Evolutionary conservation across 2,329 filamentous ascomycete species (phyloP).

Genomic region (Aspergillus jensenii): DNA sequence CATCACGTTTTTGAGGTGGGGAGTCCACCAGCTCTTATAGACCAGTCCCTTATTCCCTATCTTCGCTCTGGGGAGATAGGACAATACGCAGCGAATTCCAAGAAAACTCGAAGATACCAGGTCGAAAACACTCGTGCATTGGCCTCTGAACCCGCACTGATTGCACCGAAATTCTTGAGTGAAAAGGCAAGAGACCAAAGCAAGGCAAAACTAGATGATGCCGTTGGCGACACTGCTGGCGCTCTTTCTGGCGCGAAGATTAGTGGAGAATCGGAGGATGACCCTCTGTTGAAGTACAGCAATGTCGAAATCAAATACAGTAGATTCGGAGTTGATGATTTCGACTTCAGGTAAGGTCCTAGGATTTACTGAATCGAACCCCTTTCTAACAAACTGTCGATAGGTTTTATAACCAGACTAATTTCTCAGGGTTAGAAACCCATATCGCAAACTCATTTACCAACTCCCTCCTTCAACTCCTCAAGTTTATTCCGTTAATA

Average conservation of each 20-base stretch:
- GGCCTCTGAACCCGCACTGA: slow-evolving; percentile 60
- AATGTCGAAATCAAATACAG: slow-evolving; percentile 99
- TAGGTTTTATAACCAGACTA: slow-evolving; percentile 92
- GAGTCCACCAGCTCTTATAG: slow-evolving; percentile 73
- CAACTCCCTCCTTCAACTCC: slow-evolving; percentile 85
- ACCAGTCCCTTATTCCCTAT: slow-evolving; percentile 66
- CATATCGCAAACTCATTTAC: slow-evolving; percentile 97
- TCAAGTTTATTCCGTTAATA: slow-evolving; percentile 85
- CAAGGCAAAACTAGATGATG: slow-evolving; percentile 39
- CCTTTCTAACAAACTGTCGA: not conserved
- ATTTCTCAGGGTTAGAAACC: slow-evolving; percentile 87
- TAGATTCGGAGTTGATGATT: slow-evolving; percentile 98
- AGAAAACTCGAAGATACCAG: slow-evolving; percentile 75
- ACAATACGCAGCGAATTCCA: slow-evolving; percentile 74
- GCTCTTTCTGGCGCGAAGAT: slow-evolving; percentile 68
- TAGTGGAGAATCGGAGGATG: slow-evolving; percentile 70
- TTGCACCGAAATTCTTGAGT: slow-evolving; percentile 87
- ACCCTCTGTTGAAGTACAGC: slow-evolving; percentile 84
- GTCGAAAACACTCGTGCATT: slow-evolving; percentile 70
- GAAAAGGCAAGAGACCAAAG: slow-evolving; percentile 75
- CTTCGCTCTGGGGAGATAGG: slow-evolving; percentile 74
- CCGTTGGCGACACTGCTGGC: slow-evolving; percentile 59
- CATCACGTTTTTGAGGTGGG: slow-evolving; percentile 83
- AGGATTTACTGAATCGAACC: slow-evolving; percentile 3
- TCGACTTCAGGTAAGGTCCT: slow-evolving; percentile 88